These are phyloP conservation scores for Leishmania arabica DNA, from an alignment of 208 protist species.

Conservation along the genomic window DNA sequence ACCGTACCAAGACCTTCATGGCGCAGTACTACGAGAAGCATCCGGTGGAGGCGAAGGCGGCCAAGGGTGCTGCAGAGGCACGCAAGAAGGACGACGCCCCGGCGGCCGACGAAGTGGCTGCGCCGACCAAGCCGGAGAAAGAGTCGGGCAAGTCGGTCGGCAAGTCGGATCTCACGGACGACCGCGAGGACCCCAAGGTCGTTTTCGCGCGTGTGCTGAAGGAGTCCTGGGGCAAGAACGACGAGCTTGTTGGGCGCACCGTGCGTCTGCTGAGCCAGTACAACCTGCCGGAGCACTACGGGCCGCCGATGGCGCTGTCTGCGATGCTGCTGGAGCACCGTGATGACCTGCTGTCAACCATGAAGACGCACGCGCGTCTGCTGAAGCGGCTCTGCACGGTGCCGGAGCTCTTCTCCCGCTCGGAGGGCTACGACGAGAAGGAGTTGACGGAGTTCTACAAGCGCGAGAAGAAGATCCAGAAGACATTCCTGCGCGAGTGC, in stretches of 20 bases:
- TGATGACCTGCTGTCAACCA: slow-evolving; percentile 47
- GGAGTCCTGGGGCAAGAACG: slow-evolving; percentile 37
- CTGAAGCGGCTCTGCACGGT: slow-evolving; percentile 67
- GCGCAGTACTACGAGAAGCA: slow-evolving; percentile 76
- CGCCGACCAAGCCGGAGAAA: slow-evolving; percentile 16
- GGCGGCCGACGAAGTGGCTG: slow-evolving; percentile 24
- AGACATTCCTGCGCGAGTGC: slow-evolving; percentile 60
- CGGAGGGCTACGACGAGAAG: slow-evolving; percentile 56
- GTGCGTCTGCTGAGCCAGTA: slow-evolving; percentile 72
- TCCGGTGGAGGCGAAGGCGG: slow-evolving; percentile 47
- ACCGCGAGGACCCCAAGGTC: slow-evolving; percentile 40
- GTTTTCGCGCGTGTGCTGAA: slow-evolving; percentile 56
- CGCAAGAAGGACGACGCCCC: slow-evolving; percentile 34
- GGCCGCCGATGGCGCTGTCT: slow-evolving; percentile 48
- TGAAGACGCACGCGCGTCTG: slow-evolving; percentile 56
- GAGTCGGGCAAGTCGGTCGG: slow-evolving; percentile 21
- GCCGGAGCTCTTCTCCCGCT: slow-evolving; percentile 45
- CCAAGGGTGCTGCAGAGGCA: slow-evolving; percentile 54
- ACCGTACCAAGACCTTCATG: slow-evolving; percentile 65
- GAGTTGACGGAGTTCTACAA: slow-evolving; percentile 61
- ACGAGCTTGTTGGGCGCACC: slow-evolving; percentile 42
- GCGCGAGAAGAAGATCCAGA: slow-evolving; percentile 67
- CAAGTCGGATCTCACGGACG: slow-evolving; percentile 40
- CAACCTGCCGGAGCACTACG: slow-evolving; percentile 72
- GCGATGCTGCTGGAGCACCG: slow-evolving; percentile 48